Evolutionary conservation across 2,329 filamentous ascomycete genomes (phyloP), one percentile per base, ranked within the genome.

Genomic region (Rutstroemia sp.): DNA sequence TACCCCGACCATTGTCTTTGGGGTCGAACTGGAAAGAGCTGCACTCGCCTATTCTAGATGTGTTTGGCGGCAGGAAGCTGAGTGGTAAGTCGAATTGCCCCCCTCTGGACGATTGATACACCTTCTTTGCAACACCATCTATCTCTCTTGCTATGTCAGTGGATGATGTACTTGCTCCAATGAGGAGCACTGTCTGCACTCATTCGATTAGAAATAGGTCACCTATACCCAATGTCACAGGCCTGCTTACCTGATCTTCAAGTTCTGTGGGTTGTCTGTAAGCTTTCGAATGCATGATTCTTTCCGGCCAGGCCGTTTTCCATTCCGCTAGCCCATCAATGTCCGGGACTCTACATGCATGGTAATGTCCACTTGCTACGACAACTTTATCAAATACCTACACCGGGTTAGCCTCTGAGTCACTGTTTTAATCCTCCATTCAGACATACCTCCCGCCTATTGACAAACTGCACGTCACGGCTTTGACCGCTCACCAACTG

Each of bases 211-310:
- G 4, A 14, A 6, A 23, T 25, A 38, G 7, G 37, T 19, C 19
- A 5, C 37, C 5, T 4, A 23, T 12, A 23, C 19, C 12, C 48
- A 42, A 5, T 19, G 10, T 10, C 39, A 12, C 48, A 47, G 53
- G n/a, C 21, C 37, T 48, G 27, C 50, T 27, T 52, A 63, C 63
- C 55, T 84, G 81, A 38, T 73, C 76, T 3, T 67, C 67, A 63
- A 83, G 90, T 0, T 73, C 66, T 16, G 82, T 75, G 0, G 88
- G 80, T 0, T 72, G 77, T 8, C 88, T 79, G 64, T 89, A 94
- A 59, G 80, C 80, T 67, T 91, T 92, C 0, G 88, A 89, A 65
- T 89, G 86, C 3, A 75, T 76, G 19, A 89, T 76, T 4, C 72
- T 64, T 0, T 72, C 73, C 0, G 81, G 79, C 59, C 80, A 82